Percentiles rank a stretch among this genome's conserved stretches.
These are phyloP conservation scores for Cryptococcus wingfieldii DNA, from an alignment of 1,284 basidiomycete genomes.

Conservation along the genomic window DNA sequence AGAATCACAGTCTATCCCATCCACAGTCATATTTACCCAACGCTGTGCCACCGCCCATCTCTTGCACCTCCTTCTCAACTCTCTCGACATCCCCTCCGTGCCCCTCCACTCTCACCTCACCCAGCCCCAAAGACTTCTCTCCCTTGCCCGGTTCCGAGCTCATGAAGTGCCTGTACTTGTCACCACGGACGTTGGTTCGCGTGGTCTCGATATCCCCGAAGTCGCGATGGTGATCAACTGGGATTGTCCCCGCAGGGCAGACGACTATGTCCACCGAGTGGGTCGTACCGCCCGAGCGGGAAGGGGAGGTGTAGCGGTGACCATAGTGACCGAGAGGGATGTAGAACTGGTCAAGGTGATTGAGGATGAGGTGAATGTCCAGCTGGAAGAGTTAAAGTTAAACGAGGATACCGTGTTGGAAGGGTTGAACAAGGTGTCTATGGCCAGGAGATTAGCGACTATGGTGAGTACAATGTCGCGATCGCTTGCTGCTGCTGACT, in stretches of 20 bases:
- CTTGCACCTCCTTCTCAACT: slow-evolving; percentile 72
- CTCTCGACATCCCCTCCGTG: slow-evolving; percentile 75
- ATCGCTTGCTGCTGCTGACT: neutral
- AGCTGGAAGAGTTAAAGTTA: slow-evolving; percentile 66
- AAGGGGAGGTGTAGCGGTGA: slow-evolving; percentile 80
- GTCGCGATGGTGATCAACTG: slow-evolving; percentile 95
- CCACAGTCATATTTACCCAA: slow-evolving; percentile 94
- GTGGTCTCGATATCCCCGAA: slow-evolving; percentile 91
- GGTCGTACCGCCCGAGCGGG: slow-evolving; percentile 91
- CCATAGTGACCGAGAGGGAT: slow-evolving; percentile 91
- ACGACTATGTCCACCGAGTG: slow-evolving; percentile 60
- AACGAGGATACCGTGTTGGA: slow-evolving; percentile 81
- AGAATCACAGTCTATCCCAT: slow-evolving; percentile 59
- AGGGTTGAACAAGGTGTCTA: slow-evolving; percentile 79
- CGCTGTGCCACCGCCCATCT: slow-evolving; percentile 85
- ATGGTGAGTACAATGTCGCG: slow-evolving; percentile 63
- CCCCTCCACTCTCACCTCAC: slow-evolving; percentile 90
- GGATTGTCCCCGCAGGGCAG: slow-evolving; percentile 69
- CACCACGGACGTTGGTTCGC: slow-evolving; percentile 89
- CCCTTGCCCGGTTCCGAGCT: slow-evolving; percentile 81
- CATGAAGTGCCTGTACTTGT: slow-evolving; percentile 85
- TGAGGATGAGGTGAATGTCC: slow-evolving; percentile 76
- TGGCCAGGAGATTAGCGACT: slow-evolving; percentile 85
- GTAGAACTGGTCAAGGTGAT: slow-evolving; percentile 78
- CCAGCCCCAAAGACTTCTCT: slow-evolving; percentile 75